Evolutionary conservation across 441 rosid species (phyloP), one percentile per base, ranked within the genome.

Genomic region (Iberis amara): DNA sequence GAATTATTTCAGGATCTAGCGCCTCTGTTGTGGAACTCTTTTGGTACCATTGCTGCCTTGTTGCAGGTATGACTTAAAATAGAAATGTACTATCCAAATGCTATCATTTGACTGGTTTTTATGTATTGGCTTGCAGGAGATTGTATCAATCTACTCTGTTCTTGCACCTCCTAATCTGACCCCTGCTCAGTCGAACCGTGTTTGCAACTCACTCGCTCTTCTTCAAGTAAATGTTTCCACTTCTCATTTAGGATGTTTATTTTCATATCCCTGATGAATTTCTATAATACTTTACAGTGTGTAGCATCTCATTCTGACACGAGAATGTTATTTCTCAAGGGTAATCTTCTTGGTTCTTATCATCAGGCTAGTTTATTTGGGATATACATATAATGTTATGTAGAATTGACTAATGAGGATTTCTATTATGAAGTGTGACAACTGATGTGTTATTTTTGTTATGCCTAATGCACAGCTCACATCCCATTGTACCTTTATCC

Each of bases 261-360:
- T 39, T 35, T 24, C 51, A 21, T 24, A 10, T 47, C 55, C 24
- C 42, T 63, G 49, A 71, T 58, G 12, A 47, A 14, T 2, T 47
- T 40, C 12, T 58, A n/a, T 27, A 26, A 15, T 38, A 4, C 46
- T 52, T 10, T 48, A 57, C 62, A 94, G 99, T 94, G 99, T 49
- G 99, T 94, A 5, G 99, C 99, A 66, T 94, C 99, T 62, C 97
- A 94, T 71, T 81, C 90, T 0, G 97, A 94, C 62, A 89, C 99
- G 14, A 81, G 99, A 68, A 94, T 89, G 97, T 55, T 80, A 58
- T 89, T 94, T 71, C 90, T 94, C 44, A 94, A 94, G 67, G 99
- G 99, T 94, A 84, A 56, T 57, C 36, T 66, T 73, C 53, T 48
- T 61, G 4, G 5, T 60, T 57, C 27, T 68, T 30, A 39, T 57